Evolutionary conservation across 2,329 filamentous ascomycete species (phyloP).

Genomic region (Penicillium sp.): DNA sequence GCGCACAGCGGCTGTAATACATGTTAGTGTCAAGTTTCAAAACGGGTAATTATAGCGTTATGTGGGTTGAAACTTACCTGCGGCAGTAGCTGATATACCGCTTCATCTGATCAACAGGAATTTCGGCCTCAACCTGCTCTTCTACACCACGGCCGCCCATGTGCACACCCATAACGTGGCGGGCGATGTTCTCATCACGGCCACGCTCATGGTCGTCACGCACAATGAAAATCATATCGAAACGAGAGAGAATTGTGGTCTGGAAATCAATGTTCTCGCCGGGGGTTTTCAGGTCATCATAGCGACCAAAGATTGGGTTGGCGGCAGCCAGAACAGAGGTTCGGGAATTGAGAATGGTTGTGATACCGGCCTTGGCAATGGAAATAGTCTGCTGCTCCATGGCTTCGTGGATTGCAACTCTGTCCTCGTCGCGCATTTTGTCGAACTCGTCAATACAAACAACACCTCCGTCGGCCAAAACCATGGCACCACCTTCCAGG

Average conservation of each 20-base stretch:
- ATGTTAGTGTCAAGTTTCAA: slow-evolving; percentile 16
- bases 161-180: slow-evolving; percentile 96
- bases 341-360: slow-evolving; percentile 93
- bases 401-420: slow-evolving; percentile 97
- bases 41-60: background rate
- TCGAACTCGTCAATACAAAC: slow-evolving; percentile 99
- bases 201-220: slow-evolving; percentile 89
- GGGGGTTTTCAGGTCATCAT: slow-evolving; percentile 96
- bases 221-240: slow-evolving; percentile 99
- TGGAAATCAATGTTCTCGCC: slow-evolving; percentile 99
- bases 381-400: slow-evolving; percentile 99
- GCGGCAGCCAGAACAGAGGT: slow-evolving; percentile 95
- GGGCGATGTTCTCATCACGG: slow-evolving; percentile 91
- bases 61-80: slow-evolving; percentile 63
- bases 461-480: slow-evolving; percentile 92
- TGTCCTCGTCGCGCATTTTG: slow-evolving; percentile 98
- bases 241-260: slow-evolving; percentile 95
- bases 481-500: slow-evolving; percentile 97
- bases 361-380: slow-evolving; percentile 97
- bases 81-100: slow-evolving; percentile 97
- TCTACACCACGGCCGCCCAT: slow-evolving; percentile 86
- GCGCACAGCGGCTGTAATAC: slow-evolving; percentile 75
- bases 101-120: slow-evolving; percentile 95
- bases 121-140: slow-evolving; percentile 82
- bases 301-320: slow-evolving; percentile 96